phyloP scores from a whole-genome alignment of 345 rosid species.

The Passiflora organensis region DNA sequence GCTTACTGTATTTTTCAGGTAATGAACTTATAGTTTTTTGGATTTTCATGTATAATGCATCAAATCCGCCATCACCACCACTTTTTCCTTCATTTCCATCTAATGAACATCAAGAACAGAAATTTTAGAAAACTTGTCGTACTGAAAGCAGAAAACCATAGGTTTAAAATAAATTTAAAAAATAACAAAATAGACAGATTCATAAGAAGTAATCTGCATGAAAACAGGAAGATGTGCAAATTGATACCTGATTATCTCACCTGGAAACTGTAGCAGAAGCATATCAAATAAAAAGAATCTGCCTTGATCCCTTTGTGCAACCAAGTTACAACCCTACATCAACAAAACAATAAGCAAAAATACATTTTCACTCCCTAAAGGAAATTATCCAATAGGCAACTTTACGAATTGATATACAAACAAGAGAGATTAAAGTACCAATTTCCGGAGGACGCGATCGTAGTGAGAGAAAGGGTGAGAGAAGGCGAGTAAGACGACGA shows the following conservation, averaged over 20 bases:
- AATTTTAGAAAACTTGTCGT: not conserved
- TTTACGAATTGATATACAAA: not conserved
- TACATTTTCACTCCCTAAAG: not conserved
- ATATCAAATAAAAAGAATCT: conserved; percentile 70
- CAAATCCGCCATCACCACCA: conserved; percentile 34
- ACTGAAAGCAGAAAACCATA: too few species aligned
- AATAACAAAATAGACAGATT: too few species aligned
- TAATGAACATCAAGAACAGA: too few species aligned
- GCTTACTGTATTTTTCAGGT: conserved; percentile 35
- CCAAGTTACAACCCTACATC: conserved; percentile 75
- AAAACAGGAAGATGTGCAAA: too few species aligned
- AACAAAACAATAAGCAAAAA: conserved; percentile 3
- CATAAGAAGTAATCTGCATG: too few species aligned
- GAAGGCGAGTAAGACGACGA: conserved; percentile 65
- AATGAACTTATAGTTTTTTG: conserved; percentile 36
- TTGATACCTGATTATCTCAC: conserved; percentile 42
- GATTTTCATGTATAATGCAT: conserved; percentile 49
- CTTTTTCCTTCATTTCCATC: conserved; percentile 40
- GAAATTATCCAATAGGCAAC: not conserved
- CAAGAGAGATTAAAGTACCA: conserved; percentile 3
- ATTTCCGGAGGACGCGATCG: conserved; percentile 40
- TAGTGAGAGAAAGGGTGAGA: conserved; percentile 84
- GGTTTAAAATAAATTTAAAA: too few species aligned
- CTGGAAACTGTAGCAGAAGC: conserved; percentile 59
- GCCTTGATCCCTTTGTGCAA: conserved; percentile 45